Conservation (phyloP, 371 early-diverging fungal species). For the Mucor saturninus region DNA sequence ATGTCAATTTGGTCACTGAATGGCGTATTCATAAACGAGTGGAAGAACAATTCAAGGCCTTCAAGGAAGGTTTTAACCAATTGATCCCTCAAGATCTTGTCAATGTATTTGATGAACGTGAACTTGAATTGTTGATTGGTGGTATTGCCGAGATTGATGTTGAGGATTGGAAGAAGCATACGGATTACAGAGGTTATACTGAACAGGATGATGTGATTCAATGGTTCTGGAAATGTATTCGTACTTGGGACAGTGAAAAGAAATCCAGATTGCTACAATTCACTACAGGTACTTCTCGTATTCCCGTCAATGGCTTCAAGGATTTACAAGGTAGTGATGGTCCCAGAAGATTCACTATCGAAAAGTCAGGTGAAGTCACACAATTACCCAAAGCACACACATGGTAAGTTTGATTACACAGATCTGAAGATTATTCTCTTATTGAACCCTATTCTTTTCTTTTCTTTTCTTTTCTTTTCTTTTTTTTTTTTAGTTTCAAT, state of each 20-base stretch:
- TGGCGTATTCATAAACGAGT: slow-evolving; percentile 88
- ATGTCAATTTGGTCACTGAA: slow-evolving; percentile 86
- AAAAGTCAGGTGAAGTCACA: slow-evolving; percentile 90
- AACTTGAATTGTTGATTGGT: slow-evolving; percentile 97
- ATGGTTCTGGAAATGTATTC: slow-evolving; percentile 98
- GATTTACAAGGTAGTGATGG: slow-evolving; percentile 98
- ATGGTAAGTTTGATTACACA: slow-evolving; percentile 65
- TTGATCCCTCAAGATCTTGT: slow-evolving; percentile 93
- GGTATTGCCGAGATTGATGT: slow-evolving; percentile 98
- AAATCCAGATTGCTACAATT: slow-evolving; percentile 96
- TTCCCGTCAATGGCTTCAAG: slow-evolving; percentile 98
- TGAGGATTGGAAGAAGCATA: slow-evolving; percentile 99
- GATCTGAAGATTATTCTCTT: background rate
- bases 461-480: background rate
- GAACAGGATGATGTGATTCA: slow-evolving; percentile 94
- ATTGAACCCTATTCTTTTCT: background rate
- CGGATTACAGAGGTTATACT: slow-evolving; percentile 97
- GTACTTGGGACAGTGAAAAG: slow-evolving; percentile 91
- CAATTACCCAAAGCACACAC: slow-evolving; percentile 95
- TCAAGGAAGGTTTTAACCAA: slow-evolving; percentile 96
- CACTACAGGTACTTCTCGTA: slow-evolving; percentile 97
- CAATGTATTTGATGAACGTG: slow-evolving; percentile 97
- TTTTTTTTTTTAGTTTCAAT: slow-evolving; percentile 74
- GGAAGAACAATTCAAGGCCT: slow-evolving; percentile 94
- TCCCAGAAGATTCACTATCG: slow-evolving; percentile 95